Percentiles rank a stretch among this genome's conserved stretches.
Evolutionary conservation across 495 filamentous ascomycete genomes (phyloP).

Genomic region (Jackrogersella multiformis): DNA sequence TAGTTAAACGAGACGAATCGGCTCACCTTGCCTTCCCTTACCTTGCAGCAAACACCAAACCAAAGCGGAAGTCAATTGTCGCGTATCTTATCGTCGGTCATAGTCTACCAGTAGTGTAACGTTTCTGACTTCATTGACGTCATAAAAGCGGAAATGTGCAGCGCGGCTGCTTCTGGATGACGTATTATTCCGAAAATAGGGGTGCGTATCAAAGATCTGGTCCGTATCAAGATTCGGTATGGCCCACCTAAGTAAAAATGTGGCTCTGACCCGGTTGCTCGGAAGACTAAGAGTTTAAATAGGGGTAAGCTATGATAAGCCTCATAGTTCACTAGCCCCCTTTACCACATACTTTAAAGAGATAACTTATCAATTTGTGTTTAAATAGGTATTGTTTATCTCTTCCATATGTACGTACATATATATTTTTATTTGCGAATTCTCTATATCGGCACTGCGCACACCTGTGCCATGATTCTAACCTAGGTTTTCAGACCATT

Average conservation of each 20-base stretch:
- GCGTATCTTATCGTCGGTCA: constrained; percentile 12
- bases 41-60: constrained; percentile 14
- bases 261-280: not conserved
- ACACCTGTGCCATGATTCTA: no score
- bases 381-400: no score
- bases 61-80: constrained; percentile 2
- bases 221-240: constrained; percentile 2
- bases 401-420: no score
- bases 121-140: constrained; percentile 10
- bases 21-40: not conserved
- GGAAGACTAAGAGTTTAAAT: not conserved
- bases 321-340: no score
- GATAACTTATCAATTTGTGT: no score
- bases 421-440: not conserved
- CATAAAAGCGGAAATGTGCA: constrained; percentile 18
- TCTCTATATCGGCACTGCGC: no score
- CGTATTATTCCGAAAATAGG: constrained; percentile 17
- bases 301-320: not conserved
- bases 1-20: constrained; percentile 12
- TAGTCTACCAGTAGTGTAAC: not conserved
- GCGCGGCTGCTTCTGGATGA: constrained; percentile 4
- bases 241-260: not conserved
- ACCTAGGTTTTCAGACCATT: no score
- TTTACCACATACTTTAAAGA: no score
- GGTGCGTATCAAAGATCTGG: not conserved